These are phyloP conservation scores for Peniophora sp. DNA, from an alignment of 1,284 basidiomycete genomes.

Conservation along the genomic window DNA sequence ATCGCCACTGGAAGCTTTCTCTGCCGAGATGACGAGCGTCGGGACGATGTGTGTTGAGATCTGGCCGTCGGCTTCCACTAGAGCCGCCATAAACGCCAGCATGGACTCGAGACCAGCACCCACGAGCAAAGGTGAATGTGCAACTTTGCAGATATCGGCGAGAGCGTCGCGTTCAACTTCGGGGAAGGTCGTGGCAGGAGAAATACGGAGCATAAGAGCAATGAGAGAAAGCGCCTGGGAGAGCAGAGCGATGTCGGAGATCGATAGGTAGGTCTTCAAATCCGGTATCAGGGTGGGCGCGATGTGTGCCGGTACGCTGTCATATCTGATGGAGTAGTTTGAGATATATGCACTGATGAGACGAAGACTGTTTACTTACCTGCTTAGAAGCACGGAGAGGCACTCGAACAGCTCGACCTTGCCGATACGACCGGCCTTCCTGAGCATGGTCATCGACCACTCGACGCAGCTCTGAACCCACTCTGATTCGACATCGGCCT, in stretches of 20 bases:
- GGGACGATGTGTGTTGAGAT: conserved; percentile 74
- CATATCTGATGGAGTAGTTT: conserved; percentile 40
- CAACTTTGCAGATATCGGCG: conserved; percentile 58
- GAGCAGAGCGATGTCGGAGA: conserved; percentile 69
- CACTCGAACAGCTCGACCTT: conserved; percentile 80
- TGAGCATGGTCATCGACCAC: conserved; percentile 72
- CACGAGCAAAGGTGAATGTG: conserved; percentile 73
- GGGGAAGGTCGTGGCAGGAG: conserved; percentile 60
- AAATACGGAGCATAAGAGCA: conserved; percentile 61
- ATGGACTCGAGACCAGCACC: conserved; percentile 74
- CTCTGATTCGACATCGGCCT: conserved; percentile 57
- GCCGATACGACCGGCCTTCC: conserved; percentile 72
- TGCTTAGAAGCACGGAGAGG: conserved; percentile 65
- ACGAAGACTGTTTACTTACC: conserved; percentile 29
- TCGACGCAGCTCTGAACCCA: conserved; percentile 80
- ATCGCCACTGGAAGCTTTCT: conserved; percentile 49
- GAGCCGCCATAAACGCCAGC: conserved; percentile 70
- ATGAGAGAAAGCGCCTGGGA: conserved; percentile 69
- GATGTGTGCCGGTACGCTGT: conserved; percentile 52
- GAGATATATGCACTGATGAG: background rate
- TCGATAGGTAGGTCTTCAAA: conserved; percentile 66
- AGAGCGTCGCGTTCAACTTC: conserved; percentile 69
- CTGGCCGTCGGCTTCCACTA: conserved; percentile 77
- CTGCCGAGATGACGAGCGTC: conserved; percentile 54
- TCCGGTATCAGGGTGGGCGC: conserved; percentile 62